A percentile compares a stretch with the other conserved stretches of the same genome.
phyloP scores from a whole-genome alignment of 2,329 filamentous ascomycete species.

The Aspergillus vadensis region DNA sequence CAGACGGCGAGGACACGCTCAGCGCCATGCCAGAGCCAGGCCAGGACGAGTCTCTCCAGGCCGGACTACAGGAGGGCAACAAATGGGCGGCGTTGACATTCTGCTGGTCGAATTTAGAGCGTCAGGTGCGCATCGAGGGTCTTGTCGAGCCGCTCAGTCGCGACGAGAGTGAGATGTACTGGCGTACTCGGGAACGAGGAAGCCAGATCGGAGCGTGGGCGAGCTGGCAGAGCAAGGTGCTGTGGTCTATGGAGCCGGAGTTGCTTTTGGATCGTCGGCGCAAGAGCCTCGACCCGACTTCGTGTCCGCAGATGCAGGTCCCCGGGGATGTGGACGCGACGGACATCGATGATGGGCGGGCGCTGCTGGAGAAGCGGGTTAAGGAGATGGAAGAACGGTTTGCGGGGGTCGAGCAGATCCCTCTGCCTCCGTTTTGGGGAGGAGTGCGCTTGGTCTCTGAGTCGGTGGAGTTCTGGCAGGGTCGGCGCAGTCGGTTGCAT shows the following conservation, averaged over 20 bases:
- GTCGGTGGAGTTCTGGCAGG: conserved; percentile 94
- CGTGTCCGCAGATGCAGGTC: conserved; percentile 26
- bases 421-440: conserved; percentile 93
- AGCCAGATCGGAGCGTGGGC: conserved; percentile 91
- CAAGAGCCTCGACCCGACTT: conserved; percentile 25
- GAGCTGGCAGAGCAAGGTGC: conserved; percentile 79
- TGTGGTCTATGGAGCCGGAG: conserved; percentile 50
- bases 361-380: conserved; percentile 75
- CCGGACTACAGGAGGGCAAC: conserved; percentile 53
- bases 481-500: conserved; percentile 83
- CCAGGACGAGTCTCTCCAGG: conserved; percentile 16
- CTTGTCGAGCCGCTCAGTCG: conserved; percentile 63
- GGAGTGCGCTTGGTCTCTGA: conserved; percentile 83
- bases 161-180: conserved; percentile 72
- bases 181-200: conserved; percentile 69
- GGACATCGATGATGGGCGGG: conserved; percentile 66
- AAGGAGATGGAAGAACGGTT: conserved; percentile 75
- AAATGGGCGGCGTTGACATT: conserved; percentile 81
- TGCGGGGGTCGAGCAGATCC: conserved; percentile 74
- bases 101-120: conserved; percentile 82
- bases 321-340: conserved; percentile 34
- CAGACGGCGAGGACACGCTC: conserved; percentile 23
- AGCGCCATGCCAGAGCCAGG: conserved; percentile 66
- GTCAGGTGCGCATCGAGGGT: conserved; percentile 91
- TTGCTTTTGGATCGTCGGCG: conserved; percentile 27